A percentile compares a stretch with the other conserved stretches of the same genome.
These are phyloP conservation scores for Spathaspora passalidarum DNA, from an alignment of 805 yeast species.

Conservation along the genomic window DNA sequence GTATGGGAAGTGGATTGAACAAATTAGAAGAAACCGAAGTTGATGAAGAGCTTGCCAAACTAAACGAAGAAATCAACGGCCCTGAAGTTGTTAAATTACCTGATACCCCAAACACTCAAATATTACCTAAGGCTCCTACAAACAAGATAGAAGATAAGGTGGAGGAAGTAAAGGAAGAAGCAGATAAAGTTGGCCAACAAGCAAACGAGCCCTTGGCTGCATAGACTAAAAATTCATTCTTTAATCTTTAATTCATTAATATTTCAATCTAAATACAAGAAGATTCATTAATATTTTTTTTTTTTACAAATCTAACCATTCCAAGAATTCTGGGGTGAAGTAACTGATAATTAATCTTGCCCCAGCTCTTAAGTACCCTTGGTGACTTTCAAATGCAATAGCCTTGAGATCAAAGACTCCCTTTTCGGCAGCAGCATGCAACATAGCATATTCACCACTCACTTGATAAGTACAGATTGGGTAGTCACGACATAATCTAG, in stretches of 20 bases:
- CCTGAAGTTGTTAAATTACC: conserved; percentile 11
- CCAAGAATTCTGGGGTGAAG: conserved; percentile 93
- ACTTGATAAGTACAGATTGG: conserved; percentile 97
- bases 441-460: conserved; percentile 95
- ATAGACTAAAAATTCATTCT: conserved; percentile 4
- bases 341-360: conserved; percentile 88
- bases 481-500: conserved; percentile 73
- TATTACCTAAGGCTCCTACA: conserved; percentile 28
- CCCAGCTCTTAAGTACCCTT: conserved; percentile 93
- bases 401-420: conserved; percentile 82
- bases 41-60: conserved; percentile 55
- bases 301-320: conserved; percentile 82
- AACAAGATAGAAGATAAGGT: conserved; percentile 12
- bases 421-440: conserved; percentile 97
- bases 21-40: conserved; percentile 57
- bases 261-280: not conserved
- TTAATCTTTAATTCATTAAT: conserved; percentile 3
- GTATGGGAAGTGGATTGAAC: conserved; percentile 36
- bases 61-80: conserved; percentile 46
- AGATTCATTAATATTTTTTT: no score
- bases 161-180: conserved; percentile 14
- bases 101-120: conserved; percentile 16
- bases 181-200: not conserved
- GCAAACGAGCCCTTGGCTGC: conserved; percentile 14
- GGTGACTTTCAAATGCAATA: conserved; percentile 83